phyloP scores from a whole-genome alignment of 495 filamentous ascomycete species.

The Neurospora hispaniola region DNA sequence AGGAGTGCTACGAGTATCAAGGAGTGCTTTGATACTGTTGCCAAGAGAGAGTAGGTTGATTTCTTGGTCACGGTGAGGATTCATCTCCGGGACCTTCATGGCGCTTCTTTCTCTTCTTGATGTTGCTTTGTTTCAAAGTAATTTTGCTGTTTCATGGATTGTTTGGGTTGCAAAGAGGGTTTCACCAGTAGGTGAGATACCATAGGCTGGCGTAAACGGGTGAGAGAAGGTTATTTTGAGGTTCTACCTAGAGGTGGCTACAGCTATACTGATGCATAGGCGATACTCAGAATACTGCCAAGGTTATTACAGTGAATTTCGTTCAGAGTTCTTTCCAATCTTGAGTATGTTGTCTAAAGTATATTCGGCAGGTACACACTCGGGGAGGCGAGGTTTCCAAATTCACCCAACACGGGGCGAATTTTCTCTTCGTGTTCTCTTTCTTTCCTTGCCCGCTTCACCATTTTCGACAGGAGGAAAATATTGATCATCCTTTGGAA shows the following conservation, averaged over 20 bases:
- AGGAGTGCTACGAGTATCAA: slow-evolving; percentile 28
- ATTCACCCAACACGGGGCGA: neutral
- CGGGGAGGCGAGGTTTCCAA: neutral
- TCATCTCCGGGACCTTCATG: neutral
- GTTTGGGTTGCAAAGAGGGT: neutral
- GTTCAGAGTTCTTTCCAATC: neutral
- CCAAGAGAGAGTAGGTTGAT: neutral
- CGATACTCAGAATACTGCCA: neutral
- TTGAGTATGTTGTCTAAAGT: neutral
- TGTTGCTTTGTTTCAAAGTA: neutral
- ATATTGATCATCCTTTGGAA: no score
- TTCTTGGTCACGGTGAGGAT: neutral
- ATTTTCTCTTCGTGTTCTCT: no score
- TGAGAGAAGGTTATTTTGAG: neutral
- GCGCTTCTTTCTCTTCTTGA: neutral
- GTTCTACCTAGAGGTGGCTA: neutral
- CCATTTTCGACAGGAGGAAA: no score
- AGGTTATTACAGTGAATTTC: neutral
- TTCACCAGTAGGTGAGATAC: neutral
- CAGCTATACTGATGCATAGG: neutral
- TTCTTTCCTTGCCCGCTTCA: no score
- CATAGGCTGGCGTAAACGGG: neutral
- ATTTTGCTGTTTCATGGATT: neutral
- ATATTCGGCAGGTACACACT: neutral
- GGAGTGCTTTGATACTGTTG: neutral